Conservation (phyloP, 2,329 filamentous ascomycete genomes). For the Talaromyces marneffei region DNA sequence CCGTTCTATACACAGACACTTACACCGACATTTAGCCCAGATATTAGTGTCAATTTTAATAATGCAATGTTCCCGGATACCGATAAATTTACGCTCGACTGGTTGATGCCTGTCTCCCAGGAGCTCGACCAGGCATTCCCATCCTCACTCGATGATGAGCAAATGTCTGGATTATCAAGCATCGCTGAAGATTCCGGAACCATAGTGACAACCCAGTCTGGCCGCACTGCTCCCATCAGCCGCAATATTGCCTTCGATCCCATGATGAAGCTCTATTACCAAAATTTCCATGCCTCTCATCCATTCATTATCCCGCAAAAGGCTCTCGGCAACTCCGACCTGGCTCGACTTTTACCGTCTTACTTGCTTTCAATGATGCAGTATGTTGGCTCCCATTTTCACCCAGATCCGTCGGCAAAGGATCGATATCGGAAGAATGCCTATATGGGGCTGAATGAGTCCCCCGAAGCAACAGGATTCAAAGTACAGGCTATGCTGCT, state of each 20-base stretch:
- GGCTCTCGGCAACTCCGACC: not conserved
- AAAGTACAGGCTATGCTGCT: not conserved
- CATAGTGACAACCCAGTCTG: not conserved
- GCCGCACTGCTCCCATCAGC: not conserved
- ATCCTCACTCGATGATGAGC: not conserved
- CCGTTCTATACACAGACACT: not conserved
- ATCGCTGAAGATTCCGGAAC: not conserved
- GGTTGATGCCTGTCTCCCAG: not conserved
- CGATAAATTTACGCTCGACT: not conserved
- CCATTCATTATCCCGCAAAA: not conserved
- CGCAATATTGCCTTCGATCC: not conserved
- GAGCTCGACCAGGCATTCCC: not conserved
- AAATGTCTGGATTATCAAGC: not conserved
- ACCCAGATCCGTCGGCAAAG: not conserved
- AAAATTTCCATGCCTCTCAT: not conserved
- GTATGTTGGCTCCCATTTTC: not conserved
- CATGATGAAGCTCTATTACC: not conserved
- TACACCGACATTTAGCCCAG: not conserved
- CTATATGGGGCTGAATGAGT: not conserved
- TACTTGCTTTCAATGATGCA: not conserved
- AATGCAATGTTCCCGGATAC: not conserved
- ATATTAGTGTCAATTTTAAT: not conserved
- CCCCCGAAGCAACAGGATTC: not conserved
- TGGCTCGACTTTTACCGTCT: not conserved
- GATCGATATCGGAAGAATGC: not conserved